Conservation (phyloP, 2,329 filamentous ascomycete genomes). For the Aspergillus intermedius region DNA sequence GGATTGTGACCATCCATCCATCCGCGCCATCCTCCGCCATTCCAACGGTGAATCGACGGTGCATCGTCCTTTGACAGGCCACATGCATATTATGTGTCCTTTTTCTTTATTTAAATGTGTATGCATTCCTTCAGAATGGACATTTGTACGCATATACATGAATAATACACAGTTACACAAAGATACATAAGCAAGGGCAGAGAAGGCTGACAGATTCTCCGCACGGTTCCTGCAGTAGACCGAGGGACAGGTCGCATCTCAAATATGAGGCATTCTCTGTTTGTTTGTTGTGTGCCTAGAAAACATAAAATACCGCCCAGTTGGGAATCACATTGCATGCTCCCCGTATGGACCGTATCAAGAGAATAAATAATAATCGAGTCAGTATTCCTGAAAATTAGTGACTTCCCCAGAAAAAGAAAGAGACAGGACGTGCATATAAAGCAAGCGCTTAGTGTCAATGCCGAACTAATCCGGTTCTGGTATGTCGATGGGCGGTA, state of each 20-base stretch:
- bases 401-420: no score
- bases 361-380: no score
- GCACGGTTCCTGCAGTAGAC: constrained; percentile 34
- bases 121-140: neutral
- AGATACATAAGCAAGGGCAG: neutral
- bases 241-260: constrained; percentile 18
- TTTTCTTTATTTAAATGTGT: neutral
- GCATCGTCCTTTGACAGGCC: neutral
- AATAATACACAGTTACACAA: neutral
- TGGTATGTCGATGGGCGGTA: no score
- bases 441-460: no score
- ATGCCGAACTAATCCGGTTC: no score
- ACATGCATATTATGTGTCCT: neutral
- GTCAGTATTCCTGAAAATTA: no score
- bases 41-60: no score
- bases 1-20: neutral
- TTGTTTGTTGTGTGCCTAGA: neutral
- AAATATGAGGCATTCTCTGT: constrained; percentile 4
- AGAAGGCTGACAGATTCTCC: constrained; percentile 10
- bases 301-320: no score
- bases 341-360: no score
- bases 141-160: neutral
- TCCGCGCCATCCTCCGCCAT: neutral
- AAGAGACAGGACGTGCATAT: no score
- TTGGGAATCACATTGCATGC: no score